Evolutionary conservation across 345 rosid genomes (phyloP), one percentile per base, ranked within the genome.

Genomic region (Crucihimalaya himalaica): DNA sequence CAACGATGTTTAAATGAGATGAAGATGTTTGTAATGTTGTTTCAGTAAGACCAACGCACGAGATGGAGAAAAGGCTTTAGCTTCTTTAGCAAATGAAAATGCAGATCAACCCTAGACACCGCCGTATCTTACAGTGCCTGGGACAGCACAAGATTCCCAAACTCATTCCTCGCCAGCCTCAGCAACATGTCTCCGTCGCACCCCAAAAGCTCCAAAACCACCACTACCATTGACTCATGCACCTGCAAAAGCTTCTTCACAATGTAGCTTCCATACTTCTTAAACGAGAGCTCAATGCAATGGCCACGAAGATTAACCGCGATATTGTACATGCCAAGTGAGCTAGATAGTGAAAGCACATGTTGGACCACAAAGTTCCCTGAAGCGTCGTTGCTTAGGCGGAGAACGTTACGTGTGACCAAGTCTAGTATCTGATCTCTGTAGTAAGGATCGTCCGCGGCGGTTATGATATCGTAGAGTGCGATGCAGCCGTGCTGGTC

Each of bases 291-390:
- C 3, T 48, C 45, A 32, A 65, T 40, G 11, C 15, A 65, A 6
- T 48, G 57, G 2, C 70, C 70, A 18, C 3, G 2, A 7, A 65
- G 70, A 47, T 16, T 29, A 5, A 7, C 18, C 0, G 8, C 6
- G 19, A 48, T 32, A 29, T 18, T 31, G 19, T 4, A 15, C 27
- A 15, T 64, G 71, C 39, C 15, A 32, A 57, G 64, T 20, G 19
- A 63, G 64, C 43, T 47, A 21, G 21, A 4, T 7, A 73, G 19
- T 5, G 19, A 16, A 29, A 73, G 64, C 19, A 60, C 57, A 27
- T 64, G 34, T 43, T 63, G 71, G 0, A 73, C 77, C 64, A 64
- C 71, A 8, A 29, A 55, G 65, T 64, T 54, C 31, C 77, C 63
- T 6, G 35, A 54, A 54, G 27, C 32, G 13, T 63, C 37, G 28